Evolutionary conservation across 257 asterid species (phyloP), one percentile per base, ranked within the genome.

Genomic region (Phtheirospermum japonicum): DNA sequence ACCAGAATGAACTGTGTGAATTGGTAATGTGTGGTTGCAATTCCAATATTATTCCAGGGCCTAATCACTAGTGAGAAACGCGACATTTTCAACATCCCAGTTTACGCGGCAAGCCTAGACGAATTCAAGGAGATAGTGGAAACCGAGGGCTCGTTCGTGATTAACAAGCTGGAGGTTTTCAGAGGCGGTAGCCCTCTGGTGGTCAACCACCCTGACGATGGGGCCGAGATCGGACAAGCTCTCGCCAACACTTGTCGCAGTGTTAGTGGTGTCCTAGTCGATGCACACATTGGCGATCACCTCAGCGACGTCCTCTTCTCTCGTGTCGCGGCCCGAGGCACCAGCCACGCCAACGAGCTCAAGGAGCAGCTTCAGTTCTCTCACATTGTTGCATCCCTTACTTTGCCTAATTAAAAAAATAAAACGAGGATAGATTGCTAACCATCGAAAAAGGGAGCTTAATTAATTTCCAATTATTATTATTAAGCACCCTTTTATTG

Each of bases 111-210:
- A 0, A 93, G 94, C 80, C 69, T 83, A 6, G 87, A 93, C 40
- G 97, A 93, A 36, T 93, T 93, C 86, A 83, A 75, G 80, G 94
- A 93, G 75, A 95, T 93, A 55, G 96, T 93, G 7, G 97, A 79
- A 50, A 86, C 80, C 51, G 76, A 87, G 31, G 94, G 93, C 13
- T 83, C 95, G 4, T 85, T 93, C 73, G 11, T 57, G 33, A 70
- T 85, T 0, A 93, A 89, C 75, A 82, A 76, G 77, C 92, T 93
- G 0, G 87, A 89, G 16, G 85, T 89, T 1, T 82, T 89, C 74
- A 63, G 82, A 31, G 97, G 96, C 7, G 99, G 99, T 0, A 92
- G 99, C 73, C 99, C 99, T 5, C 81, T 89, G 49, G 97, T 93
- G 58, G 95, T 93, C 13, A 79, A 59, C 75, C 88, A 76, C 51